phyloP scores from a whole-genome alignment of 495 filamentous ascomycete species.

The Rhizodiscina lignyota region DNA sequence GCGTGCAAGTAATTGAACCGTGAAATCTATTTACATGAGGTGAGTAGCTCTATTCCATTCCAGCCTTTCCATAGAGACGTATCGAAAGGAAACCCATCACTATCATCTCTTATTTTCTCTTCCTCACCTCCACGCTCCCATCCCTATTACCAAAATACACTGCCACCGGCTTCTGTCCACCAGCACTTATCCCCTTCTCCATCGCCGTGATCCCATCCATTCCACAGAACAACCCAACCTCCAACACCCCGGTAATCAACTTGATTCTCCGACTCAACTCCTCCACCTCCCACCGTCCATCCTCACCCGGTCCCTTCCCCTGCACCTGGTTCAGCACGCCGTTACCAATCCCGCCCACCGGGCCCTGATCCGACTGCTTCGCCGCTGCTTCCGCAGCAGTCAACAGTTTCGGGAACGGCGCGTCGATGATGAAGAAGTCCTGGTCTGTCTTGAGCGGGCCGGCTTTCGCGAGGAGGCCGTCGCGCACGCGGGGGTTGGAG shows the following conservation, averaged over 20 bases:
- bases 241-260: slow-evolving; percentile 69
- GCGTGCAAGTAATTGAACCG: no score
- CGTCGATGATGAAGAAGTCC: slow-evolving; percentile 83
- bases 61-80: no score
- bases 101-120: no score
- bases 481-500: slow-evolving; percentile 46
- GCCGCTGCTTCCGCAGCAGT: slow-evolving; percentile 35
- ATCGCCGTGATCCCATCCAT: slow-evolving; percentile 52
- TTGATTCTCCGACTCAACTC: slow-evolving; percentile 56
- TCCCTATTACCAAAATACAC: slow-evolving; percentile 91
- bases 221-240: slow-evolving; percentile 82
- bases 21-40: no score
- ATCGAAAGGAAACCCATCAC: no score
- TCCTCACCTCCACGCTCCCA: no score
- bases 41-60: no score
- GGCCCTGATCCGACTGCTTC: slow-evolving; percentile 4
- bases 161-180: slow-evolving; percentile 80
- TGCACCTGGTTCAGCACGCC: no score
- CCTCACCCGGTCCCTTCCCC: slow-evolving; percentile 27
- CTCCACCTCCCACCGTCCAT: slow-evolving; percentile 50
- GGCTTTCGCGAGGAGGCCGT: slow-evolving; percentile 50
- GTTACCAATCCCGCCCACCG: no score
- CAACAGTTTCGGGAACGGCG: slow-evolving; percentile 59
- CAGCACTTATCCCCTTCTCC: slow-evolving; percentile 30
- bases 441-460: slow-evolving; percentile 87